phyloP scores from a whole-genome alignment of 176 grass and related monocot genomes.

The Chrysopogon serrulatus region DNA sequence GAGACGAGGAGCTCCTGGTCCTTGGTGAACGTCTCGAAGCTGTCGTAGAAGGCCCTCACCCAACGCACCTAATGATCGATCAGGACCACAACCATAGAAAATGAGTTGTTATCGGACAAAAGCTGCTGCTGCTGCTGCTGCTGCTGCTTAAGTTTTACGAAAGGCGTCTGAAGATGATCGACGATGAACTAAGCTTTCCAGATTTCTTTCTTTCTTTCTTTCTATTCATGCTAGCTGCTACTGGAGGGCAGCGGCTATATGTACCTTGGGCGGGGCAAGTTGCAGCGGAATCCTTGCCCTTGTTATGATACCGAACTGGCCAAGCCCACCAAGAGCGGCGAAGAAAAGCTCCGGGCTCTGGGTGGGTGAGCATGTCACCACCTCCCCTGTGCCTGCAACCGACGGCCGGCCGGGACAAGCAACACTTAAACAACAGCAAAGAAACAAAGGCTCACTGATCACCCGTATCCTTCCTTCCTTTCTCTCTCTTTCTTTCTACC shows the following conservation, averaged over 20 bases:
- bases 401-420: neutral
- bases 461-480: neutral
- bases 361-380: slow-evolving; percentile 77
- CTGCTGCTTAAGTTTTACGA: neutral
- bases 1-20: slow-evolving; percentile 72
- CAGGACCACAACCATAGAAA: neutral
- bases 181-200: neutral
- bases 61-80: slow-evolving; percentile 71
- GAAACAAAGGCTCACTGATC: neutral
- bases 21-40: slow-evolving; percentile 58
- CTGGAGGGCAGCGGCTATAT: too few relatives aligned
- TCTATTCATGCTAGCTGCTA: too few relatives aligned
- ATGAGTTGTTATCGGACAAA: neutral
- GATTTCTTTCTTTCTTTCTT: too few relatives aligned
- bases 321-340: slow-evolving; percentile 78
- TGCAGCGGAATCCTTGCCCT: slow-evolving; percentile 81
- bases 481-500: neutral
- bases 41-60: slow-evolving; percentile 80
- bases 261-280: slow-evolving; percentile 69
- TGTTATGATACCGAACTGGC: slow-evolving; percentile 91
- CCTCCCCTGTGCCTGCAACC: slow-evolving; percentile 67
- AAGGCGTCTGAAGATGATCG: neutral
- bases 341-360: slow-evolving; percentile 72
- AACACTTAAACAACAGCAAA: neutral
- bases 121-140: too few relatives aligned